Evolutionary conservation across 805 yeast species (phyloP), one percentile per base, ranked within the genome.

Genomic region (Nakazawaea anatomiae): DNA sequence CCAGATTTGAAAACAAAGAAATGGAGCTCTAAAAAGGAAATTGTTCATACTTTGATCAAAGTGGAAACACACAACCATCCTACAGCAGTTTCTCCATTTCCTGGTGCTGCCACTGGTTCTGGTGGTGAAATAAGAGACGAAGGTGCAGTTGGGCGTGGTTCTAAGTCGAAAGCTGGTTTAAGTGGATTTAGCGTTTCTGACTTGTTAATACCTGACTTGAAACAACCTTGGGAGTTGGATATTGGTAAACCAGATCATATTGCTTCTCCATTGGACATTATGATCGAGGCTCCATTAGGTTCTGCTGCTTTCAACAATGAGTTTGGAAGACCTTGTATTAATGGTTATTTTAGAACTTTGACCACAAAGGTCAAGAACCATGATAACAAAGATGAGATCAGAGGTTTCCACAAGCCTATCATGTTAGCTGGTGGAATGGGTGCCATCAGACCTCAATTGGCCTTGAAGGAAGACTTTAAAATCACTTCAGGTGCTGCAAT

Each of bases 101-200:
- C 99, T 3, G 99, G 99, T 69, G 99, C 99, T 34, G 96, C 99
- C 42, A 94, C 99, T 11, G 99, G 99, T 56, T 91, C 98, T 9
- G 99, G 99, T 68, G 99, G 99, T 74, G 99, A 94, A 72, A 94
- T 94, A 63, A 88, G 99, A 77, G 99, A 94, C 70, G 99, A 94
- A 73, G 99, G 97, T 72, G 99, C 99, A 32, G 96, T 94, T 29
- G 99, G 99, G 56, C 83, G 97, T 68, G 99, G 99, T 44, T 92
- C 98, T 29, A 89, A 89, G 69, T 82, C 98, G 42, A 92, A 94
- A 71, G 96, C 97, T 64, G 99, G 99, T 50, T 75, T 94, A 55
- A 76, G 96, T 41, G 99, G 99, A 7, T 94, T 83, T 69, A 79
- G 95, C 9, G 97, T 90, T 27, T 85, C 96, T 39, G 98, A 94